Evolutionary conservation across 1,284 basidiomycete genomes (phyloP).

Genomic region (Sporisorium sorghi): DNA sequence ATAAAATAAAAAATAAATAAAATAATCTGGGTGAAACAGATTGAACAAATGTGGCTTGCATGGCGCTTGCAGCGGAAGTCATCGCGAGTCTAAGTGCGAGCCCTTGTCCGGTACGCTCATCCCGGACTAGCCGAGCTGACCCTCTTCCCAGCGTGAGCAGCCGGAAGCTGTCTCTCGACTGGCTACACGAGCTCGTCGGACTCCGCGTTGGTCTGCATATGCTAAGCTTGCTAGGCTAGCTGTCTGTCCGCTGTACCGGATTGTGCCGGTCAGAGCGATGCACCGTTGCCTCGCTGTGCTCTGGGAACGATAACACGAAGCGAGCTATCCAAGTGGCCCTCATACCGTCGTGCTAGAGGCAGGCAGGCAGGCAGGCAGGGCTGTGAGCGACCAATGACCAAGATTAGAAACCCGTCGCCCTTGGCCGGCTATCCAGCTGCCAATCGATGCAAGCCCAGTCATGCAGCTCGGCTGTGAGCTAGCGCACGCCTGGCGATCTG

Average conservation of each 20-base stretch:
- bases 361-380: too few species aligned
- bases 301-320: too few species aligned
- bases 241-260: not conserved
- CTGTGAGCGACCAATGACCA: too few species aligned
- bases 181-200: not conserved
- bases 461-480: not conserved
- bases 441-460: not conserved
- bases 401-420: too few species aligned
- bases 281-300: too few species aligned
- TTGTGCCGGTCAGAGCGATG: too few species aligned
- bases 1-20: not conserved
- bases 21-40: slow-evolving; percentile 5
- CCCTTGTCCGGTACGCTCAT: not conserved
- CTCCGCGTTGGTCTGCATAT: not conserved
- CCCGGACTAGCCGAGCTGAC: not conserved
- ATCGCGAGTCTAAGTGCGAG: not conserved
- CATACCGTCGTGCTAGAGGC: too few species aligned
- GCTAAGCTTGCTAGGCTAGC: too few species aligned
- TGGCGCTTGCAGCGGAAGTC: slow-evolving; percentile 31
- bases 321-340: too few species aligned
- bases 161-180: too few species aligned
- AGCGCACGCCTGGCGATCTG: not conserved
- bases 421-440: not conserved
- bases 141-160: not conserved
- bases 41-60: slow-evolving; percentile 18